Evolutionary conservation across 306 rosid genomes (phyloP), one percentile per base, ranked within the genome.

Genomic region (Cicer cuneatum): DNA sequence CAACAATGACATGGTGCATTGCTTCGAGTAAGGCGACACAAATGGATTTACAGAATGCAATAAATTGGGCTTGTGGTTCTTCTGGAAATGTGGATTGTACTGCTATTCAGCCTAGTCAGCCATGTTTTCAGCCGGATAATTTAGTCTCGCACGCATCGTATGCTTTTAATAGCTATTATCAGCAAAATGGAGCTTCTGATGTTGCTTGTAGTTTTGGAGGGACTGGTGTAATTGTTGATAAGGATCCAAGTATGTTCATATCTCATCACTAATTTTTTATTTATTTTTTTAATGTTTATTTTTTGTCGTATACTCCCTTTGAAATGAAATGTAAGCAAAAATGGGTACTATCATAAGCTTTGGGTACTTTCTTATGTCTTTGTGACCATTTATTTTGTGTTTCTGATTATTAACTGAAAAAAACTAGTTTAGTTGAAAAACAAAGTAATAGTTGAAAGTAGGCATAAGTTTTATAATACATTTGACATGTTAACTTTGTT

Each of bases 31-130:
- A 90, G 76, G 90, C 99, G 29, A 67, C 93, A 4, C 93, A 92
- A 69, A 88, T 81, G 4, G 96, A 92, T 74, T 85, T 95, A 89
- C 93, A 95, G 72, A 95, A 87, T 70, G 99, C 99, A 56, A 63
- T 95, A 60, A 92, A 95, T 70, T 95, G 98, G 99, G 99, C 99
- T 49, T 95, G 99, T 82, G 93, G 99, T 66, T 53, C 93, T 69
- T 68, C 95, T 48, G 99, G 99, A 66, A 92, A 95, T 62, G 97
- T 95, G 80, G 99, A 95, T 79, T 92, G 99, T 71, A 87, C 90
- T 0, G 85, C 97, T 2, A 90, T 92, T 65, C 98, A 95, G 81
- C 98, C 99, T 19, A 95, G 98, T 80, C 97, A 95, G 73, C 97
- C 99, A 43, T 95, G 98, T 82, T 95, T 82, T 66, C 90, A 90